A percentile compares a stretch with the other conserved stretches of the same genome.
phyloP scores from a whole-genome alignment of 2,329 filamentous ascomycete species.

The Alternaria arbusti region DNA sequence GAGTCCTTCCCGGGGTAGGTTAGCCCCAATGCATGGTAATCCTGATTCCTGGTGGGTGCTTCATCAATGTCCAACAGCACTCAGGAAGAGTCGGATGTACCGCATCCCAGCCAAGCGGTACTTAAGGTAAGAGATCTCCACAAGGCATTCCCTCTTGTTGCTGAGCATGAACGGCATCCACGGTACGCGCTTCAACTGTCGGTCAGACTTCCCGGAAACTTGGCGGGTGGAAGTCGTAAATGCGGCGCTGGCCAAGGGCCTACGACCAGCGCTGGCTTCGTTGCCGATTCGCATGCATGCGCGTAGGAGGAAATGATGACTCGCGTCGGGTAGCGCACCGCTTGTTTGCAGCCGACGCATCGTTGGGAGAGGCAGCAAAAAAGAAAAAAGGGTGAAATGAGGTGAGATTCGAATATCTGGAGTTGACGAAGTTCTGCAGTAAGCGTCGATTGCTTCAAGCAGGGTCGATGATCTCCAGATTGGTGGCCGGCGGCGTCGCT shows the following conservation, averaged over 20 bases:
- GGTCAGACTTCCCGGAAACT: neutral
- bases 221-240: neutral
- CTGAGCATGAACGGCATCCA: neutral
- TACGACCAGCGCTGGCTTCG: neutral
- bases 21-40: conserved; percentile 14
- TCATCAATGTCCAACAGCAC: neutral
- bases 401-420: neutral
- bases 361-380: neutral
- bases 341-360: neutral
- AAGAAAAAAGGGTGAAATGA: neutral
- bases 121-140: neutral
- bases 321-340: neutral
- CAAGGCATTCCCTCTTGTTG: neutral
- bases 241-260: neutral
- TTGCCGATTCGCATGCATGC: neutral
- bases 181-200: neutral
- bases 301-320: neutral
- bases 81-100: neutral
- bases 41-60: conserved; percentile 1
- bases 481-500: neutral
- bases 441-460: neutral
- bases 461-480: neutral
- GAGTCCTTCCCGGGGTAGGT: neutral
- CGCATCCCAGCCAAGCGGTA: neutral
- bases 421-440: neutral